Conservation (phyloP, 345 rosid species). For the Balakata baccata region DNA sequence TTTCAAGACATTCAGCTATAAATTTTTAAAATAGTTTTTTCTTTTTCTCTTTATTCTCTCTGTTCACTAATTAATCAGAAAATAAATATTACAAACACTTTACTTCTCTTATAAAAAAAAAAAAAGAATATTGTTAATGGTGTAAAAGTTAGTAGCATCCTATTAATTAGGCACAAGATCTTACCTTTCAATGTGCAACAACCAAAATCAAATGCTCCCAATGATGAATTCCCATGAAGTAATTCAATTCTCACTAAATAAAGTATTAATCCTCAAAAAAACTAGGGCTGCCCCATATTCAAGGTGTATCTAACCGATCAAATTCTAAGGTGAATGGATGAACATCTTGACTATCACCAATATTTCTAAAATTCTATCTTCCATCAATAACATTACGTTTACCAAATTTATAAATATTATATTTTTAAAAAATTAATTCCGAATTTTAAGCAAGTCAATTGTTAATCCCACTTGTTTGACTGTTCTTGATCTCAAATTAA, state of each 20-base stretch:
- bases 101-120: not conserved
- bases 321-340: not conserved
- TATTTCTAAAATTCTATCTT: not conserved
- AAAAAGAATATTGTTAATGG: conserved; percentile 23
- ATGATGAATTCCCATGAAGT: not conserved
- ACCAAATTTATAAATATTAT: not conserved
- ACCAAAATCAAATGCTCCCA: not conserved
- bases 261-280: conserved; percentile 10
- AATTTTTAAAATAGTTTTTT: too few species aligned
- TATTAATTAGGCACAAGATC: conserved; percentile 15
- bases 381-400: not conserved
- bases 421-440: not conserved
- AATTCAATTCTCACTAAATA: not conserved
- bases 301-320: conserved; percentile 25
- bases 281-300: conserved; percentile 10
- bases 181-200: conserved; percentile 20
- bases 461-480: conserved; percentile 17
- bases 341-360: not conserved
- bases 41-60: too few species aligned
- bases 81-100: too few species aligned
- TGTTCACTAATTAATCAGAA: too few species aligned
- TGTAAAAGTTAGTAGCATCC: not conserved
- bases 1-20: too few species aligned
- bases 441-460: conserved; percentile 15
- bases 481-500: conserved; percentile 24